Evolutionary conservation across 1,284 basidiomycete genomes (phyloP).

Genomic region (Rhodotorula sp.): DNA sequence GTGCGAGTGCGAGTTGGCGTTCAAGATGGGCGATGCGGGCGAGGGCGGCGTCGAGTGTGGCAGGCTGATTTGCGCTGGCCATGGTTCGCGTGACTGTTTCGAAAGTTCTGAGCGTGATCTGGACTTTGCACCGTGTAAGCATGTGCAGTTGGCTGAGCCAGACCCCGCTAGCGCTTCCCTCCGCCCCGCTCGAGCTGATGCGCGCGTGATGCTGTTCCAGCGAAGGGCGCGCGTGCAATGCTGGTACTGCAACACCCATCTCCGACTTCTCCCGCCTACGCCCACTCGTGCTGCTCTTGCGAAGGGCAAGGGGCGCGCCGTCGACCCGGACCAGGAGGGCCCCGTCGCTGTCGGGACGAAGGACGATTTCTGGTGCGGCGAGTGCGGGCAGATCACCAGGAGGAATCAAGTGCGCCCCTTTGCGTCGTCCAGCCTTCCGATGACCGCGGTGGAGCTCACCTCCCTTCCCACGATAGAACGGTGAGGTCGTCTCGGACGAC

Average conservation of each 20-base stretch:
- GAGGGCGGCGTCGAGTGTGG: slow-evolving; percentile 21
- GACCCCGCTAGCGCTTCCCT: not conserved
- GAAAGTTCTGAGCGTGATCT: too few relatives aligned
- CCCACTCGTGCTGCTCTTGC: not conserved
- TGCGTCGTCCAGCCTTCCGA: accelerated
- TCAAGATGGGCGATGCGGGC: slow-evolving; percentile 18
- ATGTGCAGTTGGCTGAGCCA: not conserved
- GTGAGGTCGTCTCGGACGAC: slow-evolving; percentile 75
- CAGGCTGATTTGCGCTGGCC: not conserved
- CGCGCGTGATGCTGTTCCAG: slow-evolving; percentile 3
- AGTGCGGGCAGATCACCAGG: slow-evolving; percentile 21
- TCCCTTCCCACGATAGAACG: slow-evolving; percentile 50
- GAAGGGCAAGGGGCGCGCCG: slow-evolving; percentile 17
- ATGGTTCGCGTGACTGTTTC: not conserved
- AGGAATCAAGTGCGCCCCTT: not conserved
- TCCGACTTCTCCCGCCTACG: slow-evolving; percentile 1
- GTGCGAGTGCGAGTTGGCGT: slow-evolving; percentile 6
- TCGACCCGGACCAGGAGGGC: not conserved
- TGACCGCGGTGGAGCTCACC: too few relatives aligned
- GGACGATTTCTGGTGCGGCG: slow-evolving; percentile 15
- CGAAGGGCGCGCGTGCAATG: not conserved
- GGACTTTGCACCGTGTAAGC: not conserved
- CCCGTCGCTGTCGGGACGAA: slow-evolving; percentile 7
- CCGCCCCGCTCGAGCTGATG: not conserved
- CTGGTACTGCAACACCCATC: slow-evolving; percentile 24